Percentiles rank a stretch among this genome's conserved stretches.
phyloP scores from a whole-genome alignment of 2,329 filamentous ascomycete genomes.

The Aspergillus proliferans region DNA sequence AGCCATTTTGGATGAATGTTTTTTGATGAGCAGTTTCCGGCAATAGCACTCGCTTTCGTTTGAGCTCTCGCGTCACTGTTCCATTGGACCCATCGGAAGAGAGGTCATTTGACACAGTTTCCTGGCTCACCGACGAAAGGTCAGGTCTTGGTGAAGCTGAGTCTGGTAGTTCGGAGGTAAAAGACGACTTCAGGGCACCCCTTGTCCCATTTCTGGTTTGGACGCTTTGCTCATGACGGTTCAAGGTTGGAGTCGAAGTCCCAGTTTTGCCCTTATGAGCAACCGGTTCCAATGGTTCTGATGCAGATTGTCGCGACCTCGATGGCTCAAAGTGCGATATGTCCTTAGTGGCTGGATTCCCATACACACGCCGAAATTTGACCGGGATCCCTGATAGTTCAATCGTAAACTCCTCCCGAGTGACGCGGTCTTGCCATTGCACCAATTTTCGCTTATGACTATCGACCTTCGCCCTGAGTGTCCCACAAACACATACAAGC shows the following conservation, averaged over 20 bases:
- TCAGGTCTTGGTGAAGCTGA: conserved; percentile 13
- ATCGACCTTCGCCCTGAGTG: conserved; percentile 25
- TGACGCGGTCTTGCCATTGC: conserved; percentile 24
- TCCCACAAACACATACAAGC: conserved; percentile 20
- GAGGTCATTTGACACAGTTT: background rate
- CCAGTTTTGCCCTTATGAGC: background rate
- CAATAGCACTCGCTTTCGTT: conserved; percentile 14
- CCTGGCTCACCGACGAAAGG: conserved; percentile 4
- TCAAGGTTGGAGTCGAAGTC: too few relatives aligned
- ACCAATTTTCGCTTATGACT: conserved; percentile 29
- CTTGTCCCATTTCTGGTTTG: background rate
- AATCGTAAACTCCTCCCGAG: conserved; percentile 25
- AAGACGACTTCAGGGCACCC: background rate
- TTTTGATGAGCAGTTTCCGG: background rate
- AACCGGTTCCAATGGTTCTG: background rate
- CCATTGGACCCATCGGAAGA: conserved; percentile 2
- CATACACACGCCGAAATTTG: conserved; percentile 21
- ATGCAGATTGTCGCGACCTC: background rate
- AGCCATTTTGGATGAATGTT: background rate
- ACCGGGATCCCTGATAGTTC: conserved; percentile 20
- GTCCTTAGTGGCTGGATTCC: background rate
- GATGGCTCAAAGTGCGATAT: background rate
- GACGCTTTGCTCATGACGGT: background rate
- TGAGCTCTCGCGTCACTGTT: conserved; percentile 9
- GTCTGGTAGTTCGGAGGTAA: conserved; percentile 3